Conservation (phyloP, 202 grass and related monocot species). For the Hordeum pubiflorum region DNA sequence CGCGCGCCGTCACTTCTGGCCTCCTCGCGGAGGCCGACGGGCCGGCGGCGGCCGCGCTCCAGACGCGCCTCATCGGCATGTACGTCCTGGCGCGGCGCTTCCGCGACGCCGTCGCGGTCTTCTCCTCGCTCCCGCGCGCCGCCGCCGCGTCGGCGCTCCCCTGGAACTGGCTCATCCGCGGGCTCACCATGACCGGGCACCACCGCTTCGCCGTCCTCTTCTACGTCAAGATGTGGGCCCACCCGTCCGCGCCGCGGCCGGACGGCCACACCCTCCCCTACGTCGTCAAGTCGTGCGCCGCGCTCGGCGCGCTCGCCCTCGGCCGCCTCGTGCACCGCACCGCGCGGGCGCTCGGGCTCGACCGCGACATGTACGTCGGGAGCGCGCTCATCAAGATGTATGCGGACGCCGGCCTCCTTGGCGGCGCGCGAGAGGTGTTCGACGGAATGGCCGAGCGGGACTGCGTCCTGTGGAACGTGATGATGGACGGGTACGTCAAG, state of each 20-base stretch:
- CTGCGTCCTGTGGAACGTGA: conserved; percentile 75
- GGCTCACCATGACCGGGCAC: conserved; percentile 46
- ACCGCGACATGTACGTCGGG: conserved; percentile 45
- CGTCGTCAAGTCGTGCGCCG: conserved; percentile 64
- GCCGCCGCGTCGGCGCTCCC: conserved; percentile 34
- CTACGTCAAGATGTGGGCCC: conserved; percentile 77
- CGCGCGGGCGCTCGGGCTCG: conserved; percentile 37
- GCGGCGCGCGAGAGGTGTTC: conserved; percentile 52
- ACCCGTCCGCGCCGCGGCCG: conserved; percentile 34
- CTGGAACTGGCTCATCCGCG: conserved; percentile 93
- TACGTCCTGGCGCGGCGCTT: conserved; percentile 69
- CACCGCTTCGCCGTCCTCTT: conserved; percentile 51
- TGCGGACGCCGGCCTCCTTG: conserved; percentile 21
- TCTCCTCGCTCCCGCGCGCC: conserved; percentile 45
- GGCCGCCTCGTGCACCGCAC: conserved; percentile 61
- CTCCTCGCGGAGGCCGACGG: background rate
- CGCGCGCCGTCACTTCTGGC: conserved; percentile 42
- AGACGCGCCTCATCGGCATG: conserved; percentile 52
- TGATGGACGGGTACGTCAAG: conserved; percentile 64
- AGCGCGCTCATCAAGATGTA: conserved; percentile 78
- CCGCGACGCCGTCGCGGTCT: conserved; percentile 45
- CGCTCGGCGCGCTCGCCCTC: conserved; percentile 40
- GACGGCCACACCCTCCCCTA: conserved; percentile 70
- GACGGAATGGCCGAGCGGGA: conserved; percentile 64
- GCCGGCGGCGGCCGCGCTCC: background rate